phyloP scores from a whole-genome alignment of 441 rosid genomes.

The Rhodomyrtus psidioides region DNA sequence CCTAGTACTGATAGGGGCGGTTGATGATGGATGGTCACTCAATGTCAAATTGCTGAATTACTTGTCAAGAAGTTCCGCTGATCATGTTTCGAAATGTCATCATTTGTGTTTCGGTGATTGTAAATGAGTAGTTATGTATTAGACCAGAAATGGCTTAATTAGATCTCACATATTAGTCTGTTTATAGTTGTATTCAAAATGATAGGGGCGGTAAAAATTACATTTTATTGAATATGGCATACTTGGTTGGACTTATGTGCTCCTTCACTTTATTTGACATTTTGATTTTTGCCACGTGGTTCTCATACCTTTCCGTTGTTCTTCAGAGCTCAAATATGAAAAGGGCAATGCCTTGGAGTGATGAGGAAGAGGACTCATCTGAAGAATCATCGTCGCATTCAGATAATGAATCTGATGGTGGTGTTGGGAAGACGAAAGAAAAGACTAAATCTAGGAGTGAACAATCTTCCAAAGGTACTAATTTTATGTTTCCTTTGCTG shows the following conservation, averaged over 20 bases:
- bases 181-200: neutral
- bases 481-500: neutral
- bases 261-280: neutral
- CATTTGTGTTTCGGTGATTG: neutral
- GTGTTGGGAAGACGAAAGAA: conserved; percentile 15
- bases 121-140: neutral
- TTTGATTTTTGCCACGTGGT: neutral
- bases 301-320: neutral
- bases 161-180: neutral
- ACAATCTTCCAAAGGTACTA: conserved; percentile 33
- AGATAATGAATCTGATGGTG: conserved; percentile 32
- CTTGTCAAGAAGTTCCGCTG: neutral
- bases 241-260: neutral
- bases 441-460: conserved; percentile 5
- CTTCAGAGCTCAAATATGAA: conserved; percentile 33
- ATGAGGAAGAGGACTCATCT: conserved; percentile 39
- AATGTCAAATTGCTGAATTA: neutral
- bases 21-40: neutral
- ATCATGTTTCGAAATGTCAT: neutral
- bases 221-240: neutral
- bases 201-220: neutral
- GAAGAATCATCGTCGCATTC: conserved; percentile 50
- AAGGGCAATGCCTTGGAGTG: conserved; percentile 65
- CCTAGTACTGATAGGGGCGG: neutral
- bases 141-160: neutral